These are phyloP conservation scores for Akanthomyces uredinophilus DNA, from an alignment of 2,329 filamentous ascomycete species.

Conservation along the genomic window DNA sequence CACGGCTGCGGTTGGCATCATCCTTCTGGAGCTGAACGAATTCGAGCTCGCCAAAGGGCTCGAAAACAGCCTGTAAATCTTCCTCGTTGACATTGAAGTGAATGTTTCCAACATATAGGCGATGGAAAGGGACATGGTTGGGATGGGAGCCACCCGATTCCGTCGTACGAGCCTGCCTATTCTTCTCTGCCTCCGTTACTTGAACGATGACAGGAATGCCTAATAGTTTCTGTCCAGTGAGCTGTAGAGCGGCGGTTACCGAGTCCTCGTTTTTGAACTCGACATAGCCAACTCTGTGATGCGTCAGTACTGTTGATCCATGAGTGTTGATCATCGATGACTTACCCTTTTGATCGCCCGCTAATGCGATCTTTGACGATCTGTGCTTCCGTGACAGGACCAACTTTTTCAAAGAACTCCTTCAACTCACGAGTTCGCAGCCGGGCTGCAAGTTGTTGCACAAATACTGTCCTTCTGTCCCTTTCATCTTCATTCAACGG, in stretches of 20 bases:
- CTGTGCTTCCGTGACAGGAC: conserved; percentile 92
- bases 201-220: conserved; percentile 98
- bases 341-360: conserved; percentile 94
- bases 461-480: conserved; percentile 94
- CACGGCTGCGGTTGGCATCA: conserved; percentile 81
- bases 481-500: conserved; percentile 90
- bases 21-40: conserved; percentile 98
- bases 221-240: conserved; percentile 97
- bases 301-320: conserved; percentile 31
- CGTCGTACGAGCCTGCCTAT: conserved; percentile 84
- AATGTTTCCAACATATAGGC: conserved; percentile 97
- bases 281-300: conserved; percentile 86
- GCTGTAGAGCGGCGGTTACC: conserved; percentile 86
- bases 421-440: conserved; percentile 89
- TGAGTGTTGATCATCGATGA: conserved; percentile 15
- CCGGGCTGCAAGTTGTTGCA: conserved; percentile 94
- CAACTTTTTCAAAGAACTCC: conserved; percentile 91
- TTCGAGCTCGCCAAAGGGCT: conserved; percentile 94
- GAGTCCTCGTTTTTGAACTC: conserved; percentile 97
- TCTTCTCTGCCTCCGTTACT: conserved; percentile 98
- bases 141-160: conserved; percentile 64
- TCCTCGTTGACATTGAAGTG: conserved; percentile 98
- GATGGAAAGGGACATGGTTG: conserved; percentile 90
- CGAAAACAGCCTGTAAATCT: conserved; percentile 93
- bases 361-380: conserved; percentile 98